Base-by-base conservation (phyloP, 345 rosid species). In the Streptanthus diversifolius region DNA sequence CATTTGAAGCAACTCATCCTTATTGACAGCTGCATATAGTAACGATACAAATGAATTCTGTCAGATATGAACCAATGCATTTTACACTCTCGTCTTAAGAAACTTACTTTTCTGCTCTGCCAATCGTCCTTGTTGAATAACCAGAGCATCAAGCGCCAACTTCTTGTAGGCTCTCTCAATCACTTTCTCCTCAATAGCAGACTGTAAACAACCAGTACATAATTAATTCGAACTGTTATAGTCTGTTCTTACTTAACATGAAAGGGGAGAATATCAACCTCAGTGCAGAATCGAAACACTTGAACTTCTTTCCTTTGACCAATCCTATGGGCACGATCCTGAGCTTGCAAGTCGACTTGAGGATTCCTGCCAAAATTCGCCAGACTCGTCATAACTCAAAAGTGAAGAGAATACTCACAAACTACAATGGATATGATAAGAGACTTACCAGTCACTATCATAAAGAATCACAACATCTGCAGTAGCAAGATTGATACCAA, bases 1-100 rank as follows among this genome's bases (percentile, higher is more conserved):
- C 98, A 95, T 95, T 79, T 95, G 99, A 84, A 95, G 99, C 78
- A 92, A 85, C 81, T 95, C 99, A 87, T 95, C 98, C 82, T 92
- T 92, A 77, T 95, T 95, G 54, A 95, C 97, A 83, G 99, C 98
- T 90, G 88, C 65, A 79, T 19, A 44, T 30, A 33, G 61, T 21
- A 66, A 56, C 32, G 52, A 70, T 25, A 56, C 11, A 8, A 5
- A 5, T 24, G 27, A 43, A 27, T 13, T 53, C n/a, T 6, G 63
- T 10, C 36, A 40, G 18, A 58, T 53, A 61, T 43, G 58, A 60
- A 67, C 21, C 15, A 0, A 17, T n/a, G 54, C 70, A 37, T 15
- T 63, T 49, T 5, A 24, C 35, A 47, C 32, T 18, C 44, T 14
- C 19, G 0, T 13, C 6, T 14, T 35, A 68, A 69, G 7, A 43